A percentile compares a stretch with the other conserved stretches of the same genome.
Evolutionary conservation across 2,329 filamentous ascomycete genomes (phyloP).

Genomic region (Colletotrichum tabaci): DNA sequence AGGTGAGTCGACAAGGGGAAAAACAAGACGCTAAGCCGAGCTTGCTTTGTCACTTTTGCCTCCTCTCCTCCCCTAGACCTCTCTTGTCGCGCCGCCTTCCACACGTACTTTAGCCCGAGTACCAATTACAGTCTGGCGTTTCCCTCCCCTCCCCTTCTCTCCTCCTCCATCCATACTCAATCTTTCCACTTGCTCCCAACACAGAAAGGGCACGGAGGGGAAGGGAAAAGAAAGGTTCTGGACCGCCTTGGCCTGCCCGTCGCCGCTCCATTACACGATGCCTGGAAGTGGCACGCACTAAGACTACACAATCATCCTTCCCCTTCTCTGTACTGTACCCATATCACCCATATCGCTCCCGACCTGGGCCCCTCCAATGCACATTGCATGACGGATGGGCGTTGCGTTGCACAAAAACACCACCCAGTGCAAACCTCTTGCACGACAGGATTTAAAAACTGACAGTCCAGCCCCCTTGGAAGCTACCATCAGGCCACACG

Average conservation of each 20-base stretch:
- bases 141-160: neutral
- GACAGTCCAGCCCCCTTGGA: constrained; percentile 39
- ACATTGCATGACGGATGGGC: constrained; percentile 24
- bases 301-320: neutral
- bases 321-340: neutral
- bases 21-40: constrained; percentile 21
- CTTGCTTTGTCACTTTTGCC: constrained; percentile 24
- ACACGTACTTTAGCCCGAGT: neutral
- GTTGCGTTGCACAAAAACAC: constrained; percentile 24
- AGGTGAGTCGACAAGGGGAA: constrained; percentile 30
- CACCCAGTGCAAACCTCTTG: neutral
- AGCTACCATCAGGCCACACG: constrained; percentile 38
- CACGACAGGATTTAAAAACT: constrained; percentile 37
- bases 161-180: neutral
- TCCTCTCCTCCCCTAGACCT: neutral
- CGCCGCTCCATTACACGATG: constrained; percentile 23
- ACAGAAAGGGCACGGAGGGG: constrained; percentile 9
- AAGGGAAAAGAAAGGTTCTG: constrained; percentile 23
- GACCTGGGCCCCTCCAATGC: constrained; percentile 9
- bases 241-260: constrained; percentile 30
- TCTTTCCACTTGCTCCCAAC: neutral
- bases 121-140: neutral
- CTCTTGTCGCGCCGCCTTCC: neutral
- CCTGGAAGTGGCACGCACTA: constrained; percentile 29
- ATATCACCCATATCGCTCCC: constrained; percentile 3